phyloP scores from a whole-genome alignment of 1,284 basidiomycete species.

The Melampsora americana region DNA sequence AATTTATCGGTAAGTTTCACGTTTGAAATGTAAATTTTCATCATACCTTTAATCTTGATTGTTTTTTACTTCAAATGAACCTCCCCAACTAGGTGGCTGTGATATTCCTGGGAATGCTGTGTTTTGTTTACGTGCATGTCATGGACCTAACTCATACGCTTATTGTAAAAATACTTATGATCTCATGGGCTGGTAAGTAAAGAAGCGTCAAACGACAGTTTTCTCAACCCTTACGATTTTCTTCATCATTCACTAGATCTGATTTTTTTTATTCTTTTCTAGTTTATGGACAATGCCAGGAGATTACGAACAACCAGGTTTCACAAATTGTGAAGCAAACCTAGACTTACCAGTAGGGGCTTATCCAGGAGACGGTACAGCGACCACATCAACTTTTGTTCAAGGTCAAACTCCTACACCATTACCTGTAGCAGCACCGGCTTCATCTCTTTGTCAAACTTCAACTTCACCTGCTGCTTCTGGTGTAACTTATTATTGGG shows the following conservation, averaged over 20 bases:
- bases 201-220: too few relatives aligned
- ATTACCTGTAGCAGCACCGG: conserved; percentile 47
- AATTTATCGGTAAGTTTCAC: conserved; percentile 46
- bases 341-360: conserved; percentile 49
- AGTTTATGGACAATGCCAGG: neutral
- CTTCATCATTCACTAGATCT: too few relatives aligned
- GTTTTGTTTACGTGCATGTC: conserved; percentile 50
- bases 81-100: conserved; percentile 47
- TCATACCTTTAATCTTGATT: neutral
- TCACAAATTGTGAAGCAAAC: conserved; percentile 50
- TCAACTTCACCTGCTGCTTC: too few relatives aligned
- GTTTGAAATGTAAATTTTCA: neutral
- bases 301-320: conserved; percentile 49
- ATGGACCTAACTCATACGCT: conserved; percentile 46
- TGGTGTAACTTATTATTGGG: too few relatives aligned
- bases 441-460: conserved; percentile 48
- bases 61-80: neutral
- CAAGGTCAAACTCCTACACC: conserved; percentile 50
- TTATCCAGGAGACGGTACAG: conserved; percentile 44
- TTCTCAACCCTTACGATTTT: too few relatives aligned
- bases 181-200: conserved; percentile 47
- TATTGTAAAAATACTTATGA: conserved; percentile 51
- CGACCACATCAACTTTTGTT: conserved; percentile 49
- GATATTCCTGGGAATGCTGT: conserved; percentile 50
- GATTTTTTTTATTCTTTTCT: neutral